Conservation (phyloP, 352 stramenopile genomes). For the Phytophthora palmivora region DNA sequence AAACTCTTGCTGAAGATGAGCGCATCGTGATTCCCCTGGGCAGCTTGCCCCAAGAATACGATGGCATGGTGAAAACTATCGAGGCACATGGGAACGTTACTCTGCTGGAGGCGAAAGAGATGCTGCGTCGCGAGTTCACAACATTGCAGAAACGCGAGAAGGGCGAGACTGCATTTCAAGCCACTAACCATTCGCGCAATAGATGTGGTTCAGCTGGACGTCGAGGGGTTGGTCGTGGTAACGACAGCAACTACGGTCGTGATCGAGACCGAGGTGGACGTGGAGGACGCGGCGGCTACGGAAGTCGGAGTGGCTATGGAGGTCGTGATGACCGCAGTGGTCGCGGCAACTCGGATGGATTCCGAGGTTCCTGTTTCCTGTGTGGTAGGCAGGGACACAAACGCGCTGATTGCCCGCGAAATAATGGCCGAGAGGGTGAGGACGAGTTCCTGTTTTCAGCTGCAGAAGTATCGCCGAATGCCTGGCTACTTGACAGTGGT, state of each 20-base stretch:
- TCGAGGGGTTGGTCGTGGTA: neutral
- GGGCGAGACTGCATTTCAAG: constrained; percentile 18
- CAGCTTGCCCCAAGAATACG: constrained; percentile 24
- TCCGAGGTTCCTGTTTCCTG: constrained; percentile 3
- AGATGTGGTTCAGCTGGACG: too few relatives aligned
- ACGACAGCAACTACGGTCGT: neutral
- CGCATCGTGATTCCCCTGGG: constrained; percentile 21
- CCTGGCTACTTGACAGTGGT: constrained; percentile 5
- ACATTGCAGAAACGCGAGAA: constrained; percentile 18
- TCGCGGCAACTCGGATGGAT: neutral
- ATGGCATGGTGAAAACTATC: constrained; percentile 30
- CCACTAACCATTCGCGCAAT: neutral
- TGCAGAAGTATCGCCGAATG: neutral
- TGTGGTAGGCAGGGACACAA: constrained; percentile 19
- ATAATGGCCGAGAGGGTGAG: neutral
- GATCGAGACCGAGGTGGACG: neutral
- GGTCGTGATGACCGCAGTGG: neutral
- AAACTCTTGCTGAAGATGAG: constrained; percentile 23
- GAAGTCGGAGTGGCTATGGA: neutral
- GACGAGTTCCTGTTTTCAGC: constrained; percentile 22
- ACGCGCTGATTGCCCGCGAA: constrained; percentile 1
- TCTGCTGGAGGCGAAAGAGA: constrained; percentile 28
- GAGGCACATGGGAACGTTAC: constrained; percentile 11
- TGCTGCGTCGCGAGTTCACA: constrained; percentile 18
- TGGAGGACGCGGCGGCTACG: neutral